Evolutionary conservation across 352 stramenopile genomes (phyloP), one percentile per base, ranked within the genome.

Genomic region (Globisporangium perplexum): DNA sequence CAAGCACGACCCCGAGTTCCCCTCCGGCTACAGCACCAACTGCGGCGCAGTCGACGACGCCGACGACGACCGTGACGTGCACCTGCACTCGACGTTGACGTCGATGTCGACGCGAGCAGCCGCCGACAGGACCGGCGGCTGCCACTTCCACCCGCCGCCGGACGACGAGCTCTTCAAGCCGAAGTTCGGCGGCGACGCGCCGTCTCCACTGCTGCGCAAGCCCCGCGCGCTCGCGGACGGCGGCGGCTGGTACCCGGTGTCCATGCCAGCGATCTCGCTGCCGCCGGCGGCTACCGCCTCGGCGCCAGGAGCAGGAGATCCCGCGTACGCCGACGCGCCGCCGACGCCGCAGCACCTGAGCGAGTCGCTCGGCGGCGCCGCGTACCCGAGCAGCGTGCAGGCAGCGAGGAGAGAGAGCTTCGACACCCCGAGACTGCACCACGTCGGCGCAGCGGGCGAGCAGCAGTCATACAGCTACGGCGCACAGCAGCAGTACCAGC

Each of bases 171-270:
- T 59, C 10, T 64, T 43, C 39, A 55, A 51, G 24, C 45, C 36
- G 18, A 64, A 64, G 53, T 60, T 47, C 46, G 58, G 56, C 20
- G 28, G 22, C 52, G 52, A 46, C 4, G 41, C 22, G 14, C 35
- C 35, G 47, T 64, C 39, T 8, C 20, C 58, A 7, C 52, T 64
- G 31, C 45, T 64, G 24, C 58, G 52, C 45, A 64, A 64, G n/a
- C 45, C 58, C 4, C 45, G 51, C 4, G 44, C 55, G n/a, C 44
- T 48, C 28, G 20, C 38, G 15, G 17, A 23, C 18, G 18, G 39
- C n/a, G n/a, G 14, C 8, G n/a, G n/a, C n/a, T n/a, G 33, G 20
- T 38, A 36, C 30, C 41, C 26, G 6, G 38, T 38, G 33, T 38
- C 11, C 33, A 38, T 56, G 22, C n/a, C 41, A 49, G 39, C 28